Evolutionary conservation across 2,329 filamentous ascomycete genomes (phyloP).

Genomic region (Apiospora phragmitis): DNA sequence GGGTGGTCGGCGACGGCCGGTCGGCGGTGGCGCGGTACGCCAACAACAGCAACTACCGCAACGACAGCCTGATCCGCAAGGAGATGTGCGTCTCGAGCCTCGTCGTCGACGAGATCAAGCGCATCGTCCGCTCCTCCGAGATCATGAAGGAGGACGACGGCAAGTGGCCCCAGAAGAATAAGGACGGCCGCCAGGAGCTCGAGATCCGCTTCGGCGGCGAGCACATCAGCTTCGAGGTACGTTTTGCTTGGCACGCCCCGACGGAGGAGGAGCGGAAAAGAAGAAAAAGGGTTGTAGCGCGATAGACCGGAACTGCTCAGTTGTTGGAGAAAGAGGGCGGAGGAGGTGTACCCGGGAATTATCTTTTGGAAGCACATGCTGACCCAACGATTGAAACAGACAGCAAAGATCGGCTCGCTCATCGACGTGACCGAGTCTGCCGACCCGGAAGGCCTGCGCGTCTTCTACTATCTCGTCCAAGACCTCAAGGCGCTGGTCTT

Average conservation of each 20-base stretch:
- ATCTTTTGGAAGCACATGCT: not conserved
- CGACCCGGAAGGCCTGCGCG: conserved; percentile 91
- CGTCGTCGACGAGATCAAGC: conserved; percentile 91
- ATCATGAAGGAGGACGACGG: conserved; percentile 98
- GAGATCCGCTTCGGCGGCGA: conserved; percentile 93
- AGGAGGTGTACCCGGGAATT: not conserved
- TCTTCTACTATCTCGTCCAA: conserved; percentile 98
- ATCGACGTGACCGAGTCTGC: conserved; percentile 96
- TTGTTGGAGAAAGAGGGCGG: not conserved
- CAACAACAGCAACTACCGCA: conserved; percentile 99
- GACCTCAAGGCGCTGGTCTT: conserved; percentile 97
- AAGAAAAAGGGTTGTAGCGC: not conserved
- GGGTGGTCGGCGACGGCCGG: conserved; percentile 86
- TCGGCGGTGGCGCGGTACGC: conserved; percentile 95
- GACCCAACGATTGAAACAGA: conserved; percentile 53
- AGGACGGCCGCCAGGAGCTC: conserved; percentile 94
- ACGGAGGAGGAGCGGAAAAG: not conserved
- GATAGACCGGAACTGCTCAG: too few relatives aligned
- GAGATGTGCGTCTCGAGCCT: conserved; percentile 98
- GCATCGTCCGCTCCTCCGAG: conserved; percentile 95
- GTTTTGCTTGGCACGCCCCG: conserved; percentile 21
- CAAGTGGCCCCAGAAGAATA: conserved; percentile 99
- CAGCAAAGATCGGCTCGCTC: conserved; percentile 95
- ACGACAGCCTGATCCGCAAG: conserved; percentile 98
- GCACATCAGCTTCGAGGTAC: conserved; percentile 95